Conservation (phyloP, 169 alveolate genomes). For the Neospora caninum region DNA sequence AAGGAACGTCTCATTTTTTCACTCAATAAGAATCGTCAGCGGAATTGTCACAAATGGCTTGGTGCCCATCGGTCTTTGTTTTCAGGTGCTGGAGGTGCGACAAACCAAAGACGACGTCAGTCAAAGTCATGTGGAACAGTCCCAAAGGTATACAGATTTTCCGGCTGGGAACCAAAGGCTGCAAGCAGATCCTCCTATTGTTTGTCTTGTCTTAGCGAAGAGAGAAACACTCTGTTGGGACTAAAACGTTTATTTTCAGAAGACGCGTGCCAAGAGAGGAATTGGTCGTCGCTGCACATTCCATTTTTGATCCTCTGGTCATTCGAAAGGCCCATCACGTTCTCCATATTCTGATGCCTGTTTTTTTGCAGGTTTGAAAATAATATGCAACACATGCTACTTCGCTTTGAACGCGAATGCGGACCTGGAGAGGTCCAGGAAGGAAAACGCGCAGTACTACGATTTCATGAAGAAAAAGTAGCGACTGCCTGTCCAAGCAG, state of each 20-base stretch:
- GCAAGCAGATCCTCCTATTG: no score
- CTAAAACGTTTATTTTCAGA: no score
- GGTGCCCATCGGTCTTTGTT: not conserved
- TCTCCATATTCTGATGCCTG: not conserved
- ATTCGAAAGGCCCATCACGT: no score
- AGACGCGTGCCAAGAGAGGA: no score
- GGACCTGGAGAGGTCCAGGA: conserved; percentile 16
- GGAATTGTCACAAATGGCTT: no score
- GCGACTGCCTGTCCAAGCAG: not conserved
- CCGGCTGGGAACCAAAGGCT: not conserved
- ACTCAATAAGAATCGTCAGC: no score
- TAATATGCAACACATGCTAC: conserved; percentile 36
- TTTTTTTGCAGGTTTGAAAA: not conserved
- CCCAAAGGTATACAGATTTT: conserved; percentile 26
- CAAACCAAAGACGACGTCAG: conserved; percentile 46
- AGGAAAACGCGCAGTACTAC: conserved; percentile 34
- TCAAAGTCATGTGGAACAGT: conserved; percentile 57
- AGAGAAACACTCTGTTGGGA: no score
- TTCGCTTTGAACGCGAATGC: conserved; percentile 19
- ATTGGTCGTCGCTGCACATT: no score
- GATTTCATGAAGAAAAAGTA: conserved; percentile 33
- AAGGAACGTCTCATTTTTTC: no score
- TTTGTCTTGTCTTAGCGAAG: no score
- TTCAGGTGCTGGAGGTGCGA: conserved; percentile 66
- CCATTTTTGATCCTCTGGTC: no score